A percentile compares a stretch with the other conserved stretches of the same genome.
phyloP scores from a whole-genome alignment of 73 alveolate species.

The Uronychia binucleata region DNA sequence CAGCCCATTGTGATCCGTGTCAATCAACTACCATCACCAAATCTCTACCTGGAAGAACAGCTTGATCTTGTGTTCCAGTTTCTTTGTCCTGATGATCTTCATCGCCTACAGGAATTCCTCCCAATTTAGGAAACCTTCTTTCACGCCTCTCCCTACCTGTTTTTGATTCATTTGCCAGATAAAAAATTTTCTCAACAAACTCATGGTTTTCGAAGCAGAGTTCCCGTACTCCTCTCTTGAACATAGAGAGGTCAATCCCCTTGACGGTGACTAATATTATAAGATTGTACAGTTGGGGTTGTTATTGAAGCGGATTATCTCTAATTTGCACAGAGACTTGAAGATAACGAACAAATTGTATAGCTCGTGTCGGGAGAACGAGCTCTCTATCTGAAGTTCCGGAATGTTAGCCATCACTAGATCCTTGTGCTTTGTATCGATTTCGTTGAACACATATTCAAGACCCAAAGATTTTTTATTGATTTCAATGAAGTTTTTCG shows the following conservation, averaged over 20 bases:
- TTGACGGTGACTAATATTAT: too few species aligned
- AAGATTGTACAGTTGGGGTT: too few species aligned
- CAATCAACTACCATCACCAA: background rate
- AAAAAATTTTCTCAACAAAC: conserved; percentile 11
- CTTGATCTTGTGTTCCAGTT: conserved; percentile 12
- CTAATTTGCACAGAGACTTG: conserved; percentile 21
- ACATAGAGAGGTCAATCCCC: background rate
- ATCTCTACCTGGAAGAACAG: conserved; percentile 18
- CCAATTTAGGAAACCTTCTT: conserved; percentile 22
- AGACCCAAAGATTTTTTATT: background rate
- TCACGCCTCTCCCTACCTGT: background rate
- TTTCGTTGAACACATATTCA: background rate
- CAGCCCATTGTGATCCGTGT: conserved; percentile 32
- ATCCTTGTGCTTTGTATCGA: background rate
- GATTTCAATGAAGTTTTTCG: background rate
- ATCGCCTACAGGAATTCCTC: conserved; percentile 22
- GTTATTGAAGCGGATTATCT: background rate
- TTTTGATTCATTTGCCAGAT: conserved; percentile 4
- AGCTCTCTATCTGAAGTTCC: background rate
- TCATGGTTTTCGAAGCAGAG: conserved; percentile 19
- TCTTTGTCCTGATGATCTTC: conserved; percentile 18
- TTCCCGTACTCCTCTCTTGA: conserved; percentile 10
- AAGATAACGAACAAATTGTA: background rate
- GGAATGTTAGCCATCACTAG: background rate
- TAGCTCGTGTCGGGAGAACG: background rate